Percentiles rank a stretch among this genome's conserved stretches.
phyloP scores from a whole-genome alignment of 257 asterid species.

The Solanum phureja region DNA sequence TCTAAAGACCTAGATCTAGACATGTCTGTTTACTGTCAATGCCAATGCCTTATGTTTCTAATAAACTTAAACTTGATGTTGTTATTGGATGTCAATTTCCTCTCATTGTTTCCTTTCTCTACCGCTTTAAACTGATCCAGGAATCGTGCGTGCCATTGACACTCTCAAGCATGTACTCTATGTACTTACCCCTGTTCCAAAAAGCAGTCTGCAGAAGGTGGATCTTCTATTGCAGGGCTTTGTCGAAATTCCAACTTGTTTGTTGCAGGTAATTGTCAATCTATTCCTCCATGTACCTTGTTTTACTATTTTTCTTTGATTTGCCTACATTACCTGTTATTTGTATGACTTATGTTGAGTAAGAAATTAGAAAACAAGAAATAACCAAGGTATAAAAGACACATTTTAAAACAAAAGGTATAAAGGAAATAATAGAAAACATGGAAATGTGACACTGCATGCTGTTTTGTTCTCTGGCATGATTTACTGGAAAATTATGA shows the following conservation, averaged over 20 bases:
- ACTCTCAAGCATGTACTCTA: slow-evolving; percentile 44
- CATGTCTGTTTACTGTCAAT: background rate
- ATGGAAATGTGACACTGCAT: background rate
- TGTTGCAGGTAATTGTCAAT: slow-evolving; percentile 55
- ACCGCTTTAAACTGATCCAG: slow-evolving; percentile 26
- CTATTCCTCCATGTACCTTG: background rate
- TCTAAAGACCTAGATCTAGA: background rate
- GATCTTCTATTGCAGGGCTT: slow-evolving; percentile 81
- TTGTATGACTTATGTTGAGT: background rate
- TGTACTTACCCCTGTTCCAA: slow-evolving; percentile 78
- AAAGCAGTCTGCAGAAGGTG: slow-evolving; percentile 54
- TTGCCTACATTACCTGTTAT: background rate
- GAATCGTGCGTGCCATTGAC: slow-evolving; percentile 82
- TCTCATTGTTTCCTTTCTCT: background rate
- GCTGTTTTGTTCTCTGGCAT: background rate
- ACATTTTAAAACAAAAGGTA: background rate
- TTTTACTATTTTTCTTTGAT: background rate
- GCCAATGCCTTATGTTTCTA: background rate
- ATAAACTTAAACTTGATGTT: background rate
- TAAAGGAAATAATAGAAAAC: background rate
- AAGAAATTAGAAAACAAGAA: background rate
- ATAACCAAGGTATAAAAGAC: background rate
- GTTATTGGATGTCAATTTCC: background rate
- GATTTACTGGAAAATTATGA: background rate
- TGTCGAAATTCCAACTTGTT: slow-evolving; percentile 59